Evolutionary conservation across 495 filamentous ascomycete genomes (phyloP).

Genomic region (Trypethelium eluteriae): DNA sequence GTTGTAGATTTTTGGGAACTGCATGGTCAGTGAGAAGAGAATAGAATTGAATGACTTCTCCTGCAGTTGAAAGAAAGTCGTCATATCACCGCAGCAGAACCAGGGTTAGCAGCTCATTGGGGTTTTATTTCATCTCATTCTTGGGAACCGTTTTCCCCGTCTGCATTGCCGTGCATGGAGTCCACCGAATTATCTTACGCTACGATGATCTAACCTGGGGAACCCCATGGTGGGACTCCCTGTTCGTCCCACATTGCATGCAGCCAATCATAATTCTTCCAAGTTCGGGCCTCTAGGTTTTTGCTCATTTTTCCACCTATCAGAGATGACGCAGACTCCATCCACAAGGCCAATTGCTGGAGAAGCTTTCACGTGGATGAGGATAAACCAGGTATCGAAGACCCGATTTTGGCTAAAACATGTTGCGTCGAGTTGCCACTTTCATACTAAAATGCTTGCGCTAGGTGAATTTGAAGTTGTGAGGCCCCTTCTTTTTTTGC

Average conservation of each 20-base stretch:
- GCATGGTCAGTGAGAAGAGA: conserved; percentile 25
- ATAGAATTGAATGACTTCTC: background rate
- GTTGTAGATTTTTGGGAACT: conserved; percentile 50
- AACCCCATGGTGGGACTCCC: background rate
- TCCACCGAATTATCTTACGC: background rate
- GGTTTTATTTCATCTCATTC: background rate
- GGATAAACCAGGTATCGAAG: background rate
- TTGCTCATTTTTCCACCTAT: conserved; percentile 1
- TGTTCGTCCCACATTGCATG: background rate
- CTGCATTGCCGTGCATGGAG: background rate
- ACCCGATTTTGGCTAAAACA: background rate
- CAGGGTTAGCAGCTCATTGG: background rate
- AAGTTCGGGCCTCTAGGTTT: background rate
- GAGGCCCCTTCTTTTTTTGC: background rate
- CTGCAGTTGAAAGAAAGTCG: background rate
- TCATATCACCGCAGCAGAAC: background rate
- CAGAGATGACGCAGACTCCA: background rate
- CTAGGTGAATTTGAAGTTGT: background rate
- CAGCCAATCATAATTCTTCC: background rate
- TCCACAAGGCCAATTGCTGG: background rate
- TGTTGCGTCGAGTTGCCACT: background rate
- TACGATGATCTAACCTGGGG: background rate
- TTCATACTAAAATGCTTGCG: background rate
- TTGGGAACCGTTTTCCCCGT: background rate
- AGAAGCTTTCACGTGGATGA: background rate